phyloP scores from a whole-genome alignment of 2,329 filamentous ascomycete species.

The Aureobasidium mangrovei region DNA sequence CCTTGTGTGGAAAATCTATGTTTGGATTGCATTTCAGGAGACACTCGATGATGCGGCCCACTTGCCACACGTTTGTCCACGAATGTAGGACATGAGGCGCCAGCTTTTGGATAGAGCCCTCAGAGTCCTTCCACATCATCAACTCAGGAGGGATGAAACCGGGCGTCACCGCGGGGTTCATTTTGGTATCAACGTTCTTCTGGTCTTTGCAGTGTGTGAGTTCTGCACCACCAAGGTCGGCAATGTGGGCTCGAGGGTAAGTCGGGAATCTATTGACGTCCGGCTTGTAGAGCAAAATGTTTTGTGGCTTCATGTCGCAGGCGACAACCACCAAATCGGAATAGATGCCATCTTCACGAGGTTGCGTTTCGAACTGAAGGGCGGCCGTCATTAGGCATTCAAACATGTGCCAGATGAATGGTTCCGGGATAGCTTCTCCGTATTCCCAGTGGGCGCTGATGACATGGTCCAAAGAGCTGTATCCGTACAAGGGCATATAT shows the following conservation, averaged over 20 bases:
- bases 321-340: neutral
- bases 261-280: neutral
- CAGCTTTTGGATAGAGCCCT: too few species aligned
- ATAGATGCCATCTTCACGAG: neutral
- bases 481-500: neutral
- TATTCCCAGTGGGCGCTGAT: neutral
- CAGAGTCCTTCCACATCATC: too few species aligned
- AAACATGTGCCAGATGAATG: conserved; percentile 1
- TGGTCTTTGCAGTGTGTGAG: neutral
- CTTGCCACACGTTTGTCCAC: conserved; percentile 5
- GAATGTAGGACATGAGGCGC: too few species aligned
- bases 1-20: neutral
- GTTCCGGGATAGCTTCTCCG: neutral
- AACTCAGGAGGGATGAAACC: too few species aligned
- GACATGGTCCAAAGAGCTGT: neutral
- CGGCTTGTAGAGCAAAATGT: neutral
- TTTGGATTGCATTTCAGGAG: neutral
- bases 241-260: neutral
- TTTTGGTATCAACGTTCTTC: neutral
- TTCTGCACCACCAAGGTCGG: neutral
- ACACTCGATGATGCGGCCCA: neutral
- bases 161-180: neutral
- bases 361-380: neutral
- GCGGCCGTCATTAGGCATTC: neutral
- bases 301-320: neutral